Evolutionary conservation across 257 asterid species (phyloP), one percentile per base, ranked within the genome.

Genomic region (Fraxinus pennsylvanica): DNA sequence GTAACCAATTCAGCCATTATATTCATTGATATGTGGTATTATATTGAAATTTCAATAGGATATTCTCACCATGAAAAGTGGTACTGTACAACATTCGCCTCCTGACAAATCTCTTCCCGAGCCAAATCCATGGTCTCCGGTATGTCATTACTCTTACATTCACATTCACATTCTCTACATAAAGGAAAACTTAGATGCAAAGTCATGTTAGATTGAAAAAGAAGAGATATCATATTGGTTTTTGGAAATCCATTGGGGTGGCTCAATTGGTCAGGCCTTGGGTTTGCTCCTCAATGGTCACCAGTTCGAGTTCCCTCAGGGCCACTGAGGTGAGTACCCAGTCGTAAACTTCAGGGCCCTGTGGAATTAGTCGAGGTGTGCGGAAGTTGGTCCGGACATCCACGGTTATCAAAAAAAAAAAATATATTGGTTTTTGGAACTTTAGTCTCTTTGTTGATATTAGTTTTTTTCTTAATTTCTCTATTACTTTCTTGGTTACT

Each of bases 51-150:
- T 75, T 77, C 71, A 35, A 80, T 96, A 95, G 99, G 98, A 90
- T 70, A 86, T 95, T 77, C 91, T 93, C 73, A 84, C 97, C 33
- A 84, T 70, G 84, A 95, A 95, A 84, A 77, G 96, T 22, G 98
- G 99, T 71, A 96, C 97, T 41, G 99, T 95, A 80, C 97, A 92
- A 85, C 89, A 95, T 86, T 95, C 99, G 78, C 99, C 99, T 43
- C 84, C 96, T 0, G 96, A 91, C 75, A 95, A 95, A 87, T 68
- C 90, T 81, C 74, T 85, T 71, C 96, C 98, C 76, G 97, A 93
- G 85, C 97, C 98, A 79, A 84, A 93, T 83, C 98, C 98, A 33
- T 95, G 98, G 98, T 95, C 99, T 66, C 99, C 99, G 91, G 99
- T 95, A 93, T 75, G 90, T 67, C 81, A 72, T 72, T 33, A 79